These are phyloP conservation scores for Argentina anserina DNA, from an alignment of 306 rosid species.

Conservation along the genomic window DNA sequence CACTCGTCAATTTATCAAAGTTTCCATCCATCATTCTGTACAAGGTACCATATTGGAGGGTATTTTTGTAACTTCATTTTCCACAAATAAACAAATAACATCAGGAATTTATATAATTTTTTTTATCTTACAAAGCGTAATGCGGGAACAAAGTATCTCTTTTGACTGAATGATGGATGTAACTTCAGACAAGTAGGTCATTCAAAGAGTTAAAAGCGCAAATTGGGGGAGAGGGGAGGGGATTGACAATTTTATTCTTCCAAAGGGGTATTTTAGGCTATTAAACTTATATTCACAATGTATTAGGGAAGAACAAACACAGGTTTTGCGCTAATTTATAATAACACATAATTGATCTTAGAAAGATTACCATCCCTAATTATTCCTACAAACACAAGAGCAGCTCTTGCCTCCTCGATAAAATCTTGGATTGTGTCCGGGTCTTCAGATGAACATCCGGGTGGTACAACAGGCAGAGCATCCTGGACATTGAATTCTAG, in stretches of 20 bases:
- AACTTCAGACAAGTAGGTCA: neutral
- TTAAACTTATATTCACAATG: neutral
- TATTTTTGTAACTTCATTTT: neutral
- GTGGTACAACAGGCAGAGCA: constrained; percentile 82
- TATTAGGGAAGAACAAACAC: neutral
- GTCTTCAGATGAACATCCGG: constrained; percentile 78
- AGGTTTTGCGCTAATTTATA: neutral
- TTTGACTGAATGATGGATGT: neutral
- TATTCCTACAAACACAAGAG: constrained; percentile 91
- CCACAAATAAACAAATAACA: neutral
- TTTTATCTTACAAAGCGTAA: neutral
- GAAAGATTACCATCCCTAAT: constrained; percentile 58
- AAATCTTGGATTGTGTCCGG: constrained; percentile 74
- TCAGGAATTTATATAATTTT: neutral
- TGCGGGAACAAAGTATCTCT: neutral
- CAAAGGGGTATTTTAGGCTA: neutral
- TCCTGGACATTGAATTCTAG: constrained; percentile 53
- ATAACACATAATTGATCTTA: neutral
- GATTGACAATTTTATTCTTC: neutral
- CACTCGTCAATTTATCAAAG: neutral
- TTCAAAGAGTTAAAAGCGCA: neutral
- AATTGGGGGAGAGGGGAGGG: neutral
- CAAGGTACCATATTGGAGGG: neutral
- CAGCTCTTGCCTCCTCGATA: constrained; percentile 72
- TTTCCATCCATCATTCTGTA: neutral